Evolutionary conservation across 106 monocot genomes (phyloP).

Genomic region (Narthecium ossifragum): DNA sequence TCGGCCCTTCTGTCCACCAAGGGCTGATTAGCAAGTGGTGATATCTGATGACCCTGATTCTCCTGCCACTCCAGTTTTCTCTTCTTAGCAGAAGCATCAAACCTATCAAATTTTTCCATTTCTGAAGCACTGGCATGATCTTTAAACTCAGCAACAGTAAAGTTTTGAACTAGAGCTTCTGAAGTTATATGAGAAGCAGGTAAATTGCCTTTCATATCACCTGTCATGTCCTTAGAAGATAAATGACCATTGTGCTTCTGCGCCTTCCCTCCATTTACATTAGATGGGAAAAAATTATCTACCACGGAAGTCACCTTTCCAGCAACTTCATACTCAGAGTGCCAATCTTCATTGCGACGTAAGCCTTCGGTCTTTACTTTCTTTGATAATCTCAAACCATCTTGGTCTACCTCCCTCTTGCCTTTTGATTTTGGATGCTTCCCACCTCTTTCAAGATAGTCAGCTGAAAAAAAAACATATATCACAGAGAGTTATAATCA

Average conservation of each 20-base stretch:
- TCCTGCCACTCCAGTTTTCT: conserved; percentile 7
- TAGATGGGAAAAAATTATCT: neutral
- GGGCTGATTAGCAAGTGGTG: neutral
- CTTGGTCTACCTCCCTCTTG: conserved; percentile 8
- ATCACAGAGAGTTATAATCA: neutral
- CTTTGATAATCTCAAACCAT: conserved; percentile 13
- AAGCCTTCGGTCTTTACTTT: conserved; percentile 4
- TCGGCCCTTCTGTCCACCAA: neutral
- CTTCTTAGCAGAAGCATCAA: conserved; percentile 2
- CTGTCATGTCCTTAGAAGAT: neutral
- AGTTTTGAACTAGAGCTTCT: neutral
- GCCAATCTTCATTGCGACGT: conserved; percentile 6
- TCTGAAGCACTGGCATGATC: neutral
- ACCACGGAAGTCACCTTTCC: neutral
- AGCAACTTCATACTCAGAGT: conserved; percentile 6
- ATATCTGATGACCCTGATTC: neutral
- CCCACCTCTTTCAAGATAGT: conserved; percentile 1
- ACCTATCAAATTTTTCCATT: conserved; percentile 6
- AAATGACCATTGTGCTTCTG: neutral
- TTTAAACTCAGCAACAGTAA: neutral
- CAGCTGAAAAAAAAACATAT: neutral
- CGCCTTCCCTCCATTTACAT: neutral
- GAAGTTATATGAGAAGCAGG: conserved; percentile 5
- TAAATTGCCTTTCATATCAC: neutral
- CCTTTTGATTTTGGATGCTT: conserved; percentile 10